phyloP scores from a whole-genome alignment of 352 stramenopile species.

The Phytopythium boreale region DNA sequence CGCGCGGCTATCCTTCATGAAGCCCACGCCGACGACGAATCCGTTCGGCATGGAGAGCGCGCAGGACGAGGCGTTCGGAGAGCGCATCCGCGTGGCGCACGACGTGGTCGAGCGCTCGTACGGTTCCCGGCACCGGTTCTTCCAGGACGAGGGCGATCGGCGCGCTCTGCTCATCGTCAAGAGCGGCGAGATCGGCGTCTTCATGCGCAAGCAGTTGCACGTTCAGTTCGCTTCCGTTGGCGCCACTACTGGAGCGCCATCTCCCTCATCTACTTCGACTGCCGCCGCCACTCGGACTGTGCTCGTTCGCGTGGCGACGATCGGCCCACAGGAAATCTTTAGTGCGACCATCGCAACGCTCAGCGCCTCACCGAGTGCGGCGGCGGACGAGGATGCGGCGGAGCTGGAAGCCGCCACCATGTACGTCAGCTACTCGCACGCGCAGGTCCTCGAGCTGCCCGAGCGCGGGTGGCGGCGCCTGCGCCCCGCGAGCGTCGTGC shows the following conservation, averaged over 20 bases:
- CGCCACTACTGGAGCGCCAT: background rate
- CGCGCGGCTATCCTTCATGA: slow-evolving; percentile 50
- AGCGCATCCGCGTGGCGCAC: slow-evolving; percentile 74
- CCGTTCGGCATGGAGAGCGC: background rate
- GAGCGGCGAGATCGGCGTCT: slow-evolving; percentile 66
- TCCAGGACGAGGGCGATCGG: slow-evolving; percentile 43
- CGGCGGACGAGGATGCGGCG: slow-evolving; percentile 19
- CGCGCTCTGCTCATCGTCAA: slow-evolving; percentile 69
- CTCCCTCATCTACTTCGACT: background rate
- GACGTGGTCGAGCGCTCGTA: slow-evolving; percentile 57
- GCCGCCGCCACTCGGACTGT: slow-evolving; percentile 6
- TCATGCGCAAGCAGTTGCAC: slow-evolving; percentile 20
- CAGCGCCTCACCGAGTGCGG: slow-evolving; percentile 17
- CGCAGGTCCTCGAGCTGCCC: slow-evolving; percentile 60
- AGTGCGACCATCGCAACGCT: slow-evolving; percentile 40
- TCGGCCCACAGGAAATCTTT: slow-evolving; percentile 70
- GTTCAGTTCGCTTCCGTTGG: background rate
- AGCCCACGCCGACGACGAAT: slow-evolving; percentile 11
- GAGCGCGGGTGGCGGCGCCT: slow-evolving; percentile 64
- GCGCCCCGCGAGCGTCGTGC: slow-evolving; percentile 32
- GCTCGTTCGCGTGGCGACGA: slow-evolving; percentile 66
- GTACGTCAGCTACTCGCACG: slow-evolving; percentile 60
- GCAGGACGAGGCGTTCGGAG: slow-evolving; percentile 38
- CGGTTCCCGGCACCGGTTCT: slow-evolving; percentile 59
- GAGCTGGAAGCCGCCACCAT: slow-evolving; percentile 22